Percentiles rank a stretch among this genome's conserved stretches.
Conservation (phyloP, 1,139 yeast species). For the Suzukiozyma palmioleophila region DNA sequence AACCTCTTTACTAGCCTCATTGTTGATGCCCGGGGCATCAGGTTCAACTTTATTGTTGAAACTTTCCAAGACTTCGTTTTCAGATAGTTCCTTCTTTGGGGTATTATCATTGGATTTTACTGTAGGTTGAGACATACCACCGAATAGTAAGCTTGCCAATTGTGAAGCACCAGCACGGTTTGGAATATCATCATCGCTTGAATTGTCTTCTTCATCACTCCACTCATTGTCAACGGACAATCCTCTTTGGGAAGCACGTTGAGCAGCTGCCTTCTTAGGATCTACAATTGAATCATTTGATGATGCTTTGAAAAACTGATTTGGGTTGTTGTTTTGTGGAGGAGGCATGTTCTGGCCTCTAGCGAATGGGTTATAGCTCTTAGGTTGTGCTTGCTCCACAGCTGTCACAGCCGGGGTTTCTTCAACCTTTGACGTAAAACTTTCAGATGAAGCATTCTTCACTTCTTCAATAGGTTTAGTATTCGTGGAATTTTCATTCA, state of each 20-base stretch:
- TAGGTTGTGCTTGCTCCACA: slow-evolving; percentile 8
- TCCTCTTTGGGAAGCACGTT: slow-evolving; percentile 64
- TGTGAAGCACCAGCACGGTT: slow-evolving; percentile 57
- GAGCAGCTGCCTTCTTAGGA: slow-evolving; percentile 55
- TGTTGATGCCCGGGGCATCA: no score
- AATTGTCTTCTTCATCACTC: slow-evolving; percentile 59
- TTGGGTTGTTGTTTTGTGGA: slow-evolving; percentile 19
- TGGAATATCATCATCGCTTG: slow-evolving; percentile 43
- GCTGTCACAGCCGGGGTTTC: not conserved
- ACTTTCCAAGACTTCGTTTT: not conserved
- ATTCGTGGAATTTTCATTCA: slow-evolving; percentile 2
- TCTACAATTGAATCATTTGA: slow-evolving; percentile 36
- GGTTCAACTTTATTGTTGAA: not conserved
- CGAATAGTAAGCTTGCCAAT: slow-evolving; percentile 58
- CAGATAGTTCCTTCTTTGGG: slow-evolving; percentile 5
- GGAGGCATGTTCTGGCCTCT: slow-evolving; percentile 5
- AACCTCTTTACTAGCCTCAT: not conserved
- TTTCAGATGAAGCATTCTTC: not conserved
- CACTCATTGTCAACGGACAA: slow-evolving; percentile 47
- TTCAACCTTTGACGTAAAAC: not conserved
- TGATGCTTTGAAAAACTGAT: slow-evolving; percentile 46
- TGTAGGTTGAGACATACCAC: slow-evolving; percentile 54
- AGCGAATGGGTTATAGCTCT: slow-evolving; percentile 34
- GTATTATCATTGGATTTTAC: slow-evolving; percentile 15
- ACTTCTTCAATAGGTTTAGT: not conserved